Evolutionary conservation across 192 early-diverging fungal species (phyloP).

Genomic region (Umbelopsis isabellina): DNA sequence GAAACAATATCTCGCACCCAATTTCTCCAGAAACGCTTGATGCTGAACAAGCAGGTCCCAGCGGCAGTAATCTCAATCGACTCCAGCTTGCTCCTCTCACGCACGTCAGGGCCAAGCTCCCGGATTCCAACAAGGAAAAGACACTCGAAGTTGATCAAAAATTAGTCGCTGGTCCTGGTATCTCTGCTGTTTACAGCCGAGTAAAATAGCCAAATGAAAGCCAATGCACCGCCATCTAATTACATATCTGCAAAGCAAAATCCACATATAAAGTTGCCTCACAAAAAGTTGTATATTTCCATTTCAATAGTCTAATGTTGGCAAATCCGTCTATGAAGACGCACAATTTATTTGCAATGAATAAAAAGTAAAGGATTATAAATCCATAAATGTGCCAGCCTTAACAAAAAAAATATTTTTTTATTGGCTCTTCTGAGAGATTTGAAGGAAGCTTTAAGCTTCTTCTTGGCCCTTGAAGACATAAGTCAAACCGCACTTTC

Average conservation of each 20-base stretch:
- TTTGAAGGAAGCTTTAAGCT: neutral
- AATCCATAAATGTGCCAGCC: too few species aligned
- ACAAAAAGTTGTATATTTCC: too few species aligned
- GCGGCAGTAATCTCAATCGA: slow-evolving; percentile 29
- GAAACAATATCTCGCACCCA: slow-evolving; percentile 42
- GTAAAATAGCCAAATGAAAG: neutral
- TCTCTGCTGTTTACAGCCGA: slow-evolving; percentile 38
- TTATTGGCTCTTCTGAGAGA: too few species aligned
- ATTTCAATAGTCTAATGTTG: too few species aligned
- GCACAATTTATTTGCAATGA: too few species aligned
- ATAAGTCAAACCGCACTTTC: slow-evolving; percentile 94
- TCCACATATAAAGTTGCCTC: too few species aligned
- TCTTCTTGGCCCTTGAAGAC: slow-evolving; percentile 76
- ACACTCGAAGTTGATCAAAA: slow-evolving; percentile 33
- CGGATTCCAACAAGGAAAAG: neutral
- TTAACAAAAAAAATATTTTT: too few species aligned
- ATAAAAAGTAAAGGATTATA: neutral
- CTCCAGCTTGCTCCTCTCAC: slow-evolving; percentile 40
- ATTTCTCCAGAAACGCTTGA: slow-evolving; percentile 40
- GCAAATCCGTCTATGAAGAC: too few species aligned
- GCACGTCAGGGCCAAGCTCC: neutral
- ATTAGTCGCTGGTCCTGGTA: slow-evolving; percentile 43
- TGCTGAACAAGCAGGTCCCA: slow-evolving; percentile 26
- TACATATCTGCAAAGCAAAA: too few species aligned
- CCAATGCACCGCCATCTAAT: too few species aligned